A percentile compares a stretch with the other conserved stretches of the same genome.
phyloP scores from a whole-genome alignment of 78 protist species.

The Speleostelium caveatum region DNA sequence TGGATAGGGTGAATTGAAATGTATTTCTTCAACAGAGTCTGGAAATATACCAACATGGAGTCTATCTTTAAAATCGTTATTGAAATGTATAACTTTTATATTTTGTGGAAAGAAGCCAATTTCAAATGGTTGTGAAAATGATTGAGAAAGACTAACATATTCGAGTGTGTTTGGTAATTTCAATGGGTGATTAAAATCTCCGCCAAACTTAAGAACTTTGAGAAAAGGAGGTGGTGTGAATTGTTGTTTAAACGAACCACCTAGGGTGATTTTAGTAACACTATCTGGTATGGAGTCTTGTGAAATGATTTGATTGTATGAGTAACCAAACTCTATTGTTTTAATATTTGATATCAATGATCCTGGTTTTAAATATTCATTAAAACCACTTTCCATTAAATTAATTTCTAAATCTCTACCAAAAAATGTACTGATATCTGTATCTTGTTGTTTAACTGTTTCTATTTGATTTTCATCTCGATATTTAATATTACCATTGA shows the following conservation, averaged over 20 bases:
- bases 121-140: background rate
- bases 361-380: background rate
- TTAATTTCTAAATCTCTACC: background rate
- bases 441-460: background rate
- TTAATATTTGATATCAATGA: background rate
- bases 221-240: background rate
- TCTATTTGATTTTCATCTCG: background rate
- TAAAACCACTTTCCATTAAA: background rate
- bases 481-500: background rate
- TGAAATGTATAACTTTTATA: background rate
- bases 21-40: no score
- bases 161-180: background rate
- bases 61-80: no score
- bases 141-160: background rate
- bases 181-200: background rate
- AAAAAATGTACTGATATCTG: no score
- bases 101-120: background rate
- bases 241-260: background rate
- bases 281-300: background rate
- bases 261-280: background rate
- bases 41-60: no score
- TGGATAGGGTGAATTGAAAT: no score
- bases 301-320: background rate
- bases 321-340: background rate
- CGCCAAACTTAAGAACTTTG: background rate